Evolutionary conservation across 129 eudicot genomes (phyloP), one percentile per base, ranked within the genome.

Genomic region (Pseudognaphalium luteoalbum): DNA sequence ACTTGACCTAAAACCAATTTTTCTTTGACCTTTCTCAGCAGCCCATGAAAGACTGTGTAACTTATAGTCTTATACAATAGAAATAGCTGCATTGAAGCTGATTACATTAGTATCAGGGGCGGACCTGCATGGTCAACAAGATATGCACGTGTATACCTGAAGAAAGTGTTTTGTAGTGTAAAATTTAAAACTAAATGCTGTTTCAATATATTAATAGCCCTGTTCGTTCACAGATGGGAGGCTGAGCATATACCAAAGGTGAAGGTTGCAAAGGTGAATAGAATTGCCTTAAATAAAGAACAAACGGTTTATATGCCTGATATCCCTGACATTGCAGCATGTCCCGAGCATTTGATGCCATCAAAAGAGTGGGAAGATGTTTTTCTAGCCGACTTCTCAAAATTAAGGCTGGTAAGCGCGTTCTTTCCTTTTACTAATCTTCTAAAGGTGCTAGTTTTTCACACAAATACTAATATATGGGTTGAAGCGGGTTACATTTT

Each of bases 291-390:
- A 17, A 86, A 70, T 47, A 88, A 83, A 68, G 96, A 92, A 73
- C 99, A 95, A 85, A 91, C 89, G 62, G 79, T 80, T 33, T 95
- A 95, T 84, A 91, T 95, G 94, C 99, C 99, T 58, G 79, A 80
- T 20, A 91, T 94, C 47, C 99, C 99, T 68, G 96, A 87, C 79
- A 87, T 91, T 74, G 84, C 81, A 42, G 82, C 75, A 51, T 95
- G 99, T 79, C 95, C 94, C 0, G 88, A 85, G 56, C 89, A 95
- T 65, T 78, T 95, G 42, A 73, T 84, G 86, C 99, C 99, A 15
- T 83, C 84, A 60, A 85, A 89, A 82, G 77, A 89, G 76, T 95
- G 99, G 97, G 99, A 91, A 58, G 84, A 83, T 70, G 85, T 85
- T 41, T 88, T 95, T 57, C 90, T 95, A 63, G 84, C 86, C 59